Evolutionary conservation across 495 filamentous ascomycete species (phyloP), one percentile per base, ranked within the genome.

Genomic region (Chaetomium fimeti): DNA sequence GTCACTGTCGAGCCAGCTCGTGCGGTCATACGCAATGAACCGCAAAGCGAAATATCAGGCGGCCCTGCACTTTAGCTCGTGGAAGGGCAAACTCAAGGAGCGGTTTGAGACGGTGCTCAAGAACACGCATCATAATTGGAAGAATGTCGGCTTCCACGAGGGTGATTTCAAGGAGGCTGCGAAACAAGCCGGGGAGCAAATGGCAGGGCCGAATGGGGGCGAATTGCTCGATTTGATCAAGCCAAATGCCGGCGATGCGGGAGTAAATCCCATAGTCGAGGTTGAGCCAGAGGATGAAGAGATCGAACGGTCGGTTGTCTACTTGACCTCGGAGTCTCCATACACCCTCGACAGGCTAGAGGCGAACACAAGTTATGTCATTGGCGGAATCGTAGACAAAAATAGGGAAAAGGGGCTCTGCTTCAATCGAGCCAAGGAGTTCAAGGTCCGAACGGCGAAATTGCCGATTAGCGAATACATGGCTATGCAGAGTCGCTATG

Each of bases 341-440:
- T 81, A 96, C 57, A 96, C 89, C 0, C 76, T 99, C 32, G 84
- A 87, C 1, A 80, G 88, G 53, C 82, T 98, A 27, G 90, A 90
- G 74, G 88, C 91, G 0, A 88, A 92, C 77, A 91, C 87, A 43
- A 92, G 85, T 51, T 99, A 99, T 71, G 89, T 99, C 42, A 89
- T 99, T 61, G 94, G 94, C 22, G 94, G 93, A 0, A 78, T 99
- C 28, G 95, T 99, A 27, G 94, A 99, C 73, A 90, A 89, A 76
- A 99, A 99, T 70, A 82, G 94, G 25, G 85, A 99, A 74, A 99
- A 99, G 76, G 93, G 90, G 1, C 78, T 96, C 15, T 98, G 94
- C 78, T 93, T 96, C 80, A 89, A 89, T 68, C 81, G 87, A 47
- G 94, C 95, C 0, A 79, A 81, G 58, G 84, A 88, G 45, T 80